These are phyloP conservation scores for Acer saccharum DNA, from an alignment of 345 rosid species.

Conservation along the genomic window DNA sequence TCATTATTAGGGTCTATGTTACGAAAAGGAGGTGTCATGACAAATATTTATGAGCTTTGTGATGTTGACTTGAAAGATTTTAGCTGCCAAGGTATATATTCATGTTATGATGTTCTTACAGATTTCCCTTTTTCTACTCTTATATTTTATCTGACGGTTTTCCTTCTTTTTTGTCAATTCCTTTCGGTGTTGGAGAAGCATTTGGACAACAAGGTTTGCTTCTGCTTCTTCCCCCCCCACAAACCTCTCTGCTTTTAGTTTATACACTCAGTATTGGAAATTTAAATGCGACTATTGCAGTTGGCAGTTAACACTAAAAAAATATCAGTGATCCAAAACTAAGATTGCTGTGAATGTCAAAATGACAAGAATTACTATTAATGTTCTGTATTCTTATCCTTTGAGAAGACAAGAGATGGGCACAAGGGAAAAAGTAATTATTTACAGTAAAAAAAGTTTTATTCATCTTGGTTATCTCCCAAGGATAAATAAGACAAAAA, in stretches of 20 bases:
- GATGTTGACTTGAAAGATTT: constrained; percentile 96
- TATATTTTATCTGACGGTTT: constrained; percentile 28
- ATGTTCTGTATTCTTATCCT: background rate
- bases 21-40: constrained; percentile 81
- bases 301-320: background rate
- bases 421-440: background rate
- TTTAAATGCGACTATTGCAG: background rate
- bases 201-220: constrained; percentile 83
- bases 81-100: constrained; percentile 76
- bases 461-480: background rate
- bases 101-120: constrained; percentile 8
- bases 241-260: constrained; percentile 3
- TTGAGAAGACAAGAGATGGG: background rate
- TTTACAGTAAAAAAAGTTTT: background rate
- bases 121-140: background rate
- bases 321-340: background rate
- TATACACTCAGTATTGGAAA: background rate
- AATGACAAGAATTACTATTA: background rate
- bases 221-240: background rate
- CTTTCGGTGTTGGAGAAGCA: constrained; percentile 44
- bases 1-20: constrained; percentile 79
- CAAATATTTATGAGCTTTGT: constrained; percentile 90
- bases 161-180: constrained; percentile 31
- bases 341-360: background rate
- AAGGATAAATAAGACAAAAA: background rate